Percentiles rank a stretch among this genome's conserved stretches.
Conservation (phyloP, 2,329 filamentous ascomycete genomes). For the Paraconiothyrium sp. region DNA sequence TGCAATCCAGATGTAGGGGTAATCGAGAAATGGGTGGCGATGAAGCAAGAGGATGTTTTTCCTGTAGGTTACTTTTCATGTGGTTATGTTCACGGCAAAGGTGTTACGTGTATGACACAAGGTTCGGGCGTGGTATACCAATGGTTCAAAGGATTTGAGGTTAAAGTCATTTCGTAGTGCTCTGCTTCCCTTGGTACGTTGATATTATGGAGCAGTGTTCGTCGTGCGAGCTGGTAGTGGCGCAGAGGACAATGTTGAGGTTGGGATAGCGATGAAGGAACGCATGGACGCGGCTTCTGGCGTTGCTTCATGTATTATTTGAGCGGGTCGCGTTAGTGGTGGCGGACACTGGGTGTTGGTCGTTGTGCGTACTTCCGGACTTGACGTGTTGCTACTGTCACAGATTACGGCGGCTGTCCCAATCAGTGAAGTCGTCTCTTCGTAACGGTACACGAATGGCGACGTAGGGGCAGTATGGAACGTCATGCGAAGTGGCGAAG, state of each 20-base stretch:
- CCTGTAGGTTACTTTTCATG: constrained; percentile 6
- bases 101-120: neutral
- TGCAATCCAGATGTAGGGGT: no score
- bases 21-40: neutral
- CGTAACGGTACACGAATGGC: no score
- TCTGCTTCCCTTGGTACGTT: neutral
- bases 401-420: no score
- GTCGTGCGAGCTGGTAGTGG: neutral
- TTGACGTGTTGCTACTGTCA: no score
- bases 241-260: neutral
- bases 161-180: neutral
- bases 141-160: constrained; percentile 7
- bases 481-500: no score
- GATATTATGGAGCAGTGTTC: neutral
- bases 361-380: no score
- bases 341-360: no score
- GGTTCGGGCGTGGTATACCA: constrained; percentile 13
- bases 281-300: no score
- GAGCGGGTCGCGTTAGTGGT: no score
- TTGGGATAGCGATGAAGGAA: no score
- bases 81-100: constrained; percentile 2
- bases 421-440: no score
- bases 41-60: neutral
- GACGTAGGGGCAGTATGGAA: no score
- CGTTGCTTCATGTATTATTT: neutral